Base-by-base conservation (phyloP, 108 stramenopile species). In the Aurantiochytrium sp. region DNA sequence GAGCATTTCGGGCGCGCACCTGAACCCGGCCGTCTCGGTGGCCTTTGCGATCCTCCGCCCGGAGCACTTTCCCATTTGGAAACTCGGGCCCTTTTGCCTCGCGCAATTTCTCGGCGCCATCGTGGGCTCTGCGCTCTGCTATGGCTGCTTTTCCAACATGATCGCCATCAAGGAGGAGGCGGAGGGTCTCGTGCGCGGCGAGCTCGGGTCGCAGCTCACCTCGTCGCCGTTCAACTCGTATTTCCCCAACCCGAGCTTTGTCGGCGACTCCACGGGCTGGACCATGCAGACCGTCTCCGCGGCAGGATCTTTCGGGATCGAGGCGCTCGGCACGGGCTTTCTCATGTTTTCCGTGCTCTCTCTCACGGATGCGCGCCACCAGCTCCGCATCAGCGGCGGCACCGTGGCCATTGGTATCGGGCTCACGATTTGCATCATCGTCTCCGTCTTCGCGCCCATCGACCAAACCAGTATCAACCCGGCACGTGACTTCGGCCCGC, bases 301-400 rank as follows among this genome's bases (percentile, higher is more conserved):
- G 4, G 48, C 54, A 8, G 93, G 92, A 4, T 91, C 92, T 52
- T 89, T 65, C 19, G 59, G 59, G 15, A 65, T 65, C 19, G 59
- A 65, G 19, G 59, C 59, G 15, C 27, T 65, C 15, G 59, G 59
- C 59, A 93, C 93, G 24, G 91, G 86, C 24, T 68, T 94, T 34
- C 85, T 94, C 30, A 55, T 91, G 4, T 92, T 92, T 73, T 91
- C 90, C 41, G 90, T 94, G 54, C 92, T 94, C 88, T 87, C 92
- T 2, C 87, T 94, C 55, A 93, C 93, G 24, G 68, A 94, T 81
- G 45, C 87, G 15, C 89, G 88, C 45, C 92, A 94, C 69, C 89
- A 90, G 37, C 73, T 86, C n/a, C 88, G 86, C 52, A 86, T 90
- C 21, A 34, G 37, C 2, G 90, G 86, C 5, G 37, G 37, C 27